These are phyloP conservation scores for Botrytis hyacinthi DNA, from an alignment of 2,329 filamentous ascomycete genomes.

Conservation along the genomic window DNA sequence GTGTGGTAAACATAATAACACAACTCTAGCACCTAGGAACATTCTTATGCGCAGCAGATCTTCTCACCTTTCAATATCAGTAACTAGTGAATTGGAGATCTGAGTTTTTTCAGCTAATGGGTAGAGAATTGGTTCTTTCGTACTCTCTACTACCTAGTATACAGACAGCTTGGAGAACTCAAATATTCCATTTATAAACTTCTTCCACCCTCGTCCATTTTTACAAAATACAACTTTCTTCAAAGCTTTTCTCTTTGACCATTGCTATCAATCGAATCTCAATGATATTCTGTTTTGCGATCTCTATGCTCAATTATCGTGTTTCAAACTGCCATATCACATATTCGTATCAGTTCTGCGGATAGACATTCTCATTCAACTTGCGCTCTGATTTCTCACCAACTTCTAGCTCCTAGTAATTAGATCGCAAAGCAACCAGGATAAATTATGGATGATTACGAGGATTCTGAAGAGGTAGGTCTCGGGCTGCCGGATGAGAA, in stretches of 20 bases:
- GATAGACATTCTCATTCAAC: background rate
- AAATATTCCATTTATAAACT: background rate
- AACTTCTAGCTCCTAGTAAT: background rate
- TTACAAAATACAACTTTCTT: background rate
- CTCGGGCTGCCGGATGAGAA: background rate
- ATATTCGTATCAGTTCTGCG: background rate
- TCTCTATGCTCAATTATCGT: too few relatives aligned
- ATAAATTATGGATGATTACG: background rate
- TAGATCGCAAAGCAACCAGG: too few relatives aligned
- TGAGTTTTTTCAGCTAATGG: too few relatives aligned
- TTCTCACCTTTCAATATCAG: too few relatives aligned
- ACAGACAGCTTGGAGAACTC: background rate
- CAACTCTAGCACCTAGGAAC: background rate
- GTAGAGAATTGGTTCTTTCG: too few relatives aligned
- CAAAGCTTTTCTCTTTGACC: background rate
- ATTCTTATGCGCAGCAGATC: too few relatives aligned
- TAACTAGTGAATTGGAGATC: too few relatives aligned
- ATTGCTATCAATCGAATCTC: too few relatives aligned
- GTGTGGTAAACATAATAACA: background rate
- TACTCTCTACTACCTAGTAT: background rate
- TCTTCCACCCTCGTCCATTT: background rate
- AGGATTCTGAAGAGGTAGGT: background rate
- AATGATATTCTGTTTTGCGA: background rate
- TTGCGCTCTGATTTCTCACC: background rate
- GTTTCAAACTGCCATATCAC: background rate